Evolutionary conservation across 169 alveolate species (phyloP).

Genomic region (Eimeria sp.): DNA sequence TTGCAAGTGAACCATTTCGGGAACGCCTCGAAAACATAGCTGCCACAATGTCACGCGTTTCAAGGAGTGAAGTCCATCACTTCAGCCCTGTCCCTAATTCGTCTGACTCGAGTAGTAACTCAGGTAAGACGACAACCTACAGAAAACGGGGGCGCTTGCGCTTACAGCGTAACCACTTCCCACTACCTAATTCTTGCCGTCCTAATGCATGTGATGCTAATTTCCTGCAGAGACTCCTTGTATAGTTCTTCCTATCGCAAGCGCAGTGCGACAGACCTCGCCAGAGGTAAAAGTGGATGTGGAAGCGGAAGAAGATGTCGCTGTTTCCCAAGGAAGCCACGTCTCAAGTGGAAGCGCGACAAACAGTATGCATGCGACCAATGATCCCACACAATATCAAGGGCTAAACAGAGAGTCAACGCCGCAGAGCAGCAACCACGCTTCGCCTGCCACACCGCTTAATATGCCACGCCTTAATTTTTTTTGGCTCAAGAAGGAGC

Average conservation of each 20-base stretch:
- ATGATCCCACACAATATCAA: background rate
- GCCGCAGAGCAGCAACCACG: background rate
- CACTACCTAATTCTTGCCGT: background rate
- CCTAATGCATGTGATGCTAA: background rate
- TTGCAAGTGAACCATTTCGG: constrained; percentile 56
- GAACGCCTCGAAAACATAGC: constrained; percentile 46
- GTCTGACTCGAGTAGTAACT: constrained; percentile 14
- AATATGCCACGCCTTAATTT: constrained; percentile 37
- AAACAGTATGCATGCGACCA: background rate
- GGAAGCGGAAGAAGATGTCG: background rate
- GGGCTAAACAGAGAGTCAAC: background rate
- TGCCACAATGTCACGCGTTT: constrained; percentile 33
- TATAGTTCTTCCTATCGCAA: background rate
- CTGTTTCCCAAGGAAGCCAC: background rate
- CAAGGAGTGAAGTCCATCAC: constrained; percentile 51
- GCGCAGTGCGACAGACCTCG: background rate
- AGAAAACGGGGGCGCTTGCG: background rate
- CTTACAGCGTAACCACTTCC: background rate
- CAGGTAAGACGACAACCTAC: constrained; percentile 5
- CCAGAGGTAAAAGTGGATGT: background rate
- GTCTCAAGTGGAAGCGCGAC: background rate
- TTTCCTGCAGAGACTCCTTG: background rate
- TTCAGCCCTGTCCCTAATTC: constrained; percentile 43
- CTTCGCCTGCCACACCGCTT: background rate
- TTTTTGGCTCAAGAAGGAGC: constrained; percentile 49